Base-by-base conservation (phyloP, 2,329 filamentous ascomycete species). In the Trichoderma atrobrunneum region DNA sequence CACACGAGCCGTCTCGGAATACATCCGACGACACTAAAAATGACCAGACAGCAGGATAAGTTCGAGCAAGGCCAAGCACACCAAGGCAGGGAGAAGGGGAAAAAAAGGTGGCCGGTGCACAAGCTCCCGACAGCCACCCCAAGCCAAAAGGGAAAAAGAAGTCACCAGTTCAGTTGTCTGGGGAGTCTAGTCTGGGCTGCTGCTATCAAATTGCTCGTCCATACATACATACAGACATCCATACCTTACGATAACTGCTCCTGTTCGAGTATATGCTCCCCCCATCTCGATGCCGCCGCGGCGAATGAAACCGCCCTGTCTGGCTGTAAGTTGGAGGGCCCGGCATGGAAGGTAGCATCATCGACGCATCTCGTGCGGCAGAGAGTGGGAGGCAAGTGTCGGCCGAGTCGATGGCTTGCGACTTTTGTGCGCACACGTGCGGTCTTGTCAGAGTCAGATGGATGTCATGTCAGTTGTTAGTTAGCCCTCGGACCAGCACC, bases 271-370 rank as follows among this genome's bases (percentile, higher is more conserved):
- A 51, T 51, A n/a, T 14, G 26, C 24, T 43, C 14, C 54, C 36
- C 36, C 57, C 66, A 30, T 61, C 21, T 60, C 54, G 14, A 14
- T 39, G 34, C 34, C 51, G 54, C 24, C 5, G 11, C 34, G 16
- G 14, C 65, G 24, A 68, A 54, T 54, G 7, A 16, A 34, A 48
- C 43, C 62, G 43, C 62, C 62, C 62, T 54, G 62, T 65, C 62
- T 34, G 7, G 61, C 24, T 12, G 48, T 14, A 10, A 11, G 39
- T 43, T 24, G 26, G 12, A 59, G 28, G 43, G 18, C 70, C 57
- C 70, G 70, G 70, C 64, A 68, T 68, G 70, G 70, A 72, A 72
- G 70, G 70, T 72, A 26, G 56, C 64, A 72, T 36, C 48, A 39
- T 30, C 51, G 39, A 68, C 21, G 16, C 57, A 62, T 32, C n/a